phyloP scores from a whole-genome alignment of 1,284 basidiomycete genomes.

The Moesziomyces sp. region DNA sequence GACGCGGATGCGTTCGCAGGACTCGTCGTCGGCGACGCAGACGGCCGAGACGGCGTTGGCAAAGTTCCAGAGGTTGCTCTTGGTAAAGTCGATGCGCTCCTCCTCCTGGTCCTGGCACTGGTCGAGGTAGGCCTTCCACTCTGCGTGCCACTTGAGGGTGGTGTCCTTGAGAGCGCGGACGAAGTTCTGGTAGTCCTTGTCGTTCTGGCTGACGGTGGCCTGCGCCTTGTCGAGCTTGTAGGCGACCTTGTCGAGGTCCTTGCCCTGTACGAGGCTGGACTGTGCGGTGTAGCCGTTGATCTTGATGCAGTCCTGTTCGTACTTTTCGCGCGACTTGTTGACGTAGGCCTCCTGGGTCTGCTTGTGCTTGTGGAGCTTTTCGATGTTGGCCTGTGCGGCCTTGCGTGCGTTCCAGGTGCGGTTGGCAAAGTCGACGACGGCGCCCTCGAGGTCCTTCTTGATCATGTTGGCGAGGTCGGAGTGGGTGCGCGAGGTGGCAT shows the following conservation, averaged over 20 bases:
- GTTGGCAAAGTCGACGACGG: constrained; percentile 60
- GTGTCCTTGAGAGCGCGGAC: constrained; percentile 84
- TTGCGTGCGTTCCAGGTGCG: constrained; percentile 56
- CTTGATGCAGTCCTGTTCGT: constrained; percentile 90
- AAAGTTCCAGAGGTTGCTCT: constrained; percentile 94
- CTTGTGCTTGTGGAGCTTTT: constrained; percentile 66
- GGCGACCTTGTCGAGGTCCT: constrained; percentile 89
- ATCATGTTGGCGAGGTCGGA: constrained; percentile 79
- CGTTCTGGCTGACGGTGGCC: constrained; percentile 84
- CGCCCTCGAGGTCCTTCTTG: constrained; percentile 79
- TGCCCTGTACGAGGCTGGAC: constrained; percentile 89
- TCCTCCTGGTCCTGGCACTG: constrained; percentile 95
- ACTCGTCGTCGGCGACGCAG: constrained; percentile 92
- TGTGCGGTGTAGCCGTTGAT: constrained; percentile 97
- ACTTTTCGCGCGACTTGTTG: constrained; percentile 83
- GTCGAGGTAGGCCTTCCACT: constrained; percentile 78
- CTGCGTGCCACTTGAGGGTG: constrained; percentile 85
- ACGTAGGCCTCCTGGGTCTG: constrained; percentile 65
- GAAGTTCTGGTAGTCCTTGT: constrained; percentile 84
- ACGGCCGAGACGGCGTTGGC: constrained; percentile 95
- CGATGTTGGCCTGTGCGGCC: constrained; percentile 53
- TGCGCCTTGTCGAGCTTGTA: constrained; percentile 88
- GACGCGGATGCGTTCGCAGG: constrained; percentile 64
- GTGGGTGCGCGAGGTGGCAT: constrained; percentile 80
- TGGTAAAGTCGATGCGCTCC: constrained; percentile 89